phyloP scores from a whole-genome alignment of 768 basidiomycete genomes.

The Scleroderma citrinum region DNA sequence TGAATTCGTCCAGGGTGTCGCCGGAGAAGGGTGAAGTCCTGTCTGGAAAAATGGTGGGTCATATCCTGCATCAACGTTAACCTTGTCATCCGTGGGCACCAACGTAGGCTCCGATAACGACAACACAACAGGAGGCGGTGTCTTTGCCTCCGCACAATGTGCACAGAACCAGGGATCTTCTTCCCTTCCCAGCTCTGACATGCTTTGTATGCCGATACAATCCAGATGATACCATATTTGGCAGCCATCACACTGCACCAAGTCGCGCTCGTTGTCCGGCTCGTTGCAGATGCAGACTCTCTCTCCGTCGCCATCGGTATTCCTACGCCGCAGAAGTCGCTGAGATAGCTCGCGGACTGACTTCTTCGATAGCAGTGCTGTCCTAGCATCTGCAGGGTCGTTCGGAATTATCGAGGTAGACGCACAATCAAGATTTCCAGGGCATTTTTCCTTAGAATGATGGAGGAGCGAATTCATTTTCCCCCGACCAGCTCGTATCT shows the following conservation, averaged over 20 bases:
- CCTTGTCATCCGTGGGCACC: slow-evolving; percentile 55
- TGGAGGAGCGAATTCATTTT: slow-evolving; percentile 55
- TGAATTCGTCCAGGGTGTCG: slow-evolving; percentile 40
- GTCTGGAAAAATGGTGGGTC: slow-evolving; percentile 60
- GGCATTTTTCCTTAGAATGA: slow-evolving; percentile 29
- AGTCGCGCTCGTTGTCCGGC: slow-evolving; percentile 62
- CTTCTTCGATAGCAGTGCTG: slow-evolving; percentile 66
- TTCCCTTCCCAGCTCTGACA: slow-evolving; percentile 62
- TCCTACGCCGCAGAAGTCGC: slow-evolving; percentile 38
- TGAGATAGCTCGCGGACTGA: slow-evolving; percentile 57
- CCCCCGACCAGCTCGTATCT: slow-evolving; percentile 38
- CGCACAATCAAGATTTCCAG: slow-evolving; percentile 2
- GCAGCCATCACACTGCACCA: slow-evolving; percentile 81
- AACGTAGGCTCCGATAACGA: slow-evolving; percentile 55
- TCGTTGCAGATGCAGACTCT: slow-evolving; percentile 62
- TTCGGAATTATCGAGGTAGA: slow-evolving; percentile 39
- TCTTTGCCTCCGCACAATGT: slow-evolving; percentile 42
- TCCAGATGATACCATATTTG: slow-evolving; percentile 76
- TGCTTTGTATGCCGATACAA: slow-evolving; percentile 67
- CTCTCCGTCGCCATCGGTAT: slow-evolving; percentile 37
- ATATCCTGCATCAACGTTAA: slow-evolving; percentile 32
- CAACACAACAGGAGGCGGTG: slow-evolving; percentile 32
- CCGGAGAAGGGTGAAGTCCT: slow-evolving; percentile 49
- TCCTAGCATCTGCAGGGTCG: slow-evolving; percentile 73
- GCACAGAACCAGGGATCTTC: slow-evolving; percentile 79